A percentile compares a stretch with the other conserved stretches of the same genome.
Evolutionary conservation across 345 rosid species (phyloP).

Genomic region (Syzygium aqueum): DNA sequence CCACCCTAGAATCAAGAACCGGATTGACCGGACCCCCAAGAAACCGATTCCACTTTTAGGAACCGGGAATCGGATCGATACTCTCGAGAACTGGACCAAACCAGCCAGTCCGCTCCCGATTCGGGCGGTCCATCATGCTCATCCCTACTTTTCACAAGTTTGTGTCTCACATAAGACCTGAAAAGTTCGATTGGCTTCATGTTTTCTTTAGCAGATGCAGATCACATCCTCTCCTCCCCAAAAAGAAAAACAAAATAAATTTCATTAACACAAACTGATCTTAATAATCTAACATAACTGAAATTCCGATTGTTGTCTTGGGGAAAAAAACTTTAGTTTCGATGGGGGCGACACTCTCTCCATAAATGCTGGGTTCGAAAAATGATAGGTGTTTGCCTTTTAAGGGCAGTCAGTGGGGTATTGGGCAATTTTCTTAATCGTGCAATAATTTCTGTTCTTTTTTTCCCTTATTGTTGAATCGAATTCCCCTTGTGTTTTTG

Average conservation of each 20-base stretch:
- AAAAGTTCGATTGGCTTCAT: neutral
- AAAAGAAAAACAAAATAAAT: neutral
- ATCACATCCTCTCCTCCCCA: neutral
- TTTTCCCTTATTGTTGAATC: neutral
- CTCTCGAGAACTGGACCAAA: too few relatives aligned
- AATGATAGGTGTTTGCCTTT: neutral
- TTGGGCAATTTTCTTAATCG: neutral
- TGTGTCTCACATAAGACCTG: neutral
- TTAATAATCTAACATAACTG: neutral
- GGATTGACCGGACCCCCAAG: too few relatives aligned
- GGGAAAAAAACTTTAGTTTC: neutral
- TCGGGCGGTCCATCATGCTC: too few relatives aligned
- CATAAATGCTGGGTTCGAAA: neutral
- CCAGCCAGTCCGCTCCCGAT: too few relatives aligned
- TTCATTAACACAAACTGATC: neutral
- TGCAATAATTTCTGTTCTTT: neutral
- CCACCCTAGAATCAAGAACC: too few relatives aligned
- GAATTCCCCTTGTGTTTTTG: neutral
- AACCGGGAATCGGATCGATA: too few relatives aligned
- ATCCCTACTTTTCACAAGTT: conserved; percentile 1
- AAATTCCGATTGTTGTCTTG: neutral
- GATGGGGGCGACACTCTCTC: neutral
- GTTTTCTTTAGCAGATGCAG: neutral
- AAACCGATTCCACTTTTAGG: too few relatives aligned
- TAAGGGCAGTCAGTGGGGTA: neutral